These are phyloP conservation scores for Fonsecaea nubica DNA, from an alignment of 2,329 filamentous ascomycete species.

Conservation along the genomic window DNA sequence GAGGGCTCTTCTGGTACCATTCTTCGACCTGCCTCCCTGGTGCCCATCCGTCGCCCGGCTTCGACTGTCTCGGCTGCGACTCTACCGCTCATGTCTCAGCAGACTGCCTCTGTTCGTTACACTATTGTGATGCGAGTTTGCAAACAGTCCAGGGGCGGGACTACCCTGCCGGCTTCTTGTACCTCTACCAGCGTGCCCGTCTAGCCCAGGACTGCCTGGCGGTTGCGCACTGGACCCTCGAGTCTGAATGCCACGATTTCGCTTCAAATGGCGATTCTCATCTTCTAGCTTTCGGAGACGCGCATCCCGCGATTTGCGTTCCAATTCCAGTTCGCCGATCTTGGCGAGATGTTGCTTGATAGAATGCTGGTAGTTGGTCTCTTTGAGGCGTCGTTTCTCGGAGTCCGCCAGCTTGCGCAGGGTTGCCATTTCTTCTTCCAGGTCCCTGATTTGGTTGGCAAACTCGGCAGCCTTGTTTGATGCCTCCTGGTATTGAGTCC, in stretches of 20 bases:
- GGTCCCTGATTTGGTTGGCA: slow-evolving; percentile 47
- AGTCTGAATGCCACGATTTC: slow-evolving; percentile 42
- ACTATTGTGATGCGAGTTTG: slow-evolving; percentile 14
- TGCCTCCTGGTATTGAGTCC: slow-evolving; percentile 55
- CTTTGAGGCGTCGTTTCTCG: slow-evolving; percentile 48
- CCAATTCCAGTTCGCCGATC: slow-evolving; percentile 49
- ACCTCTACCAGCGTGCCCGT: slow-evolving; percentile 24
- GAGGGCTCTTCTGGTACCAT: not conserved
- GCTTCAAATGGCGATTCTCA: slow-evolving; percentile 53
- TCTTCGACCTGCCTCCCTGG: not conserved
- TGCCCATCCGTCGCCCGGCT: not conserved
- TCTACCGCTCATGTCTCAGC: slow-evolving; percentile 32
- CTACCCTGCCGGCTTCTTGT: slow-evolving; percentile 39
- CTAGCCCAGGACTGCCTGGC: slow-evolving; percentile 37
- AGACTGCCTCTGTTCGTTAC: slow-evolving; percentile 30
- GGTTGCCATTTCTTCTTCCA: slow-evolving; percentile 48
- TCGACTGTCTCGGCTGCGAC: not conserved
- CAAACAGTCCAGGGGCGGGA: slow-evolving; percentile 33
- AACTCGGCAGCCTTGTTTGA: slow-evolving; percentile 53
- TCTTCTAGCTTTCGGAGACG: slow-evolving; percentile 53
- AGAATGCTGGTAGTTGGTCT: slow-evolving; percentile 47
- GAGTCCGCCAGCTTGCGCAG: slow-evolving; percentile 48
- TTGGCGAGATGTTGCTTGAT: slow-evolving; percentile 46
- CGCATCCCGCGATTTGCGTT: slow-evolving; percentile 47
- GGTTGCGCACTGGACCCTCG: slow-evolving; percentile 41